Base-by-base conservation (phyloP, 495 filamentous ascomycete species). In the Xylaria telfairii region DNA sequence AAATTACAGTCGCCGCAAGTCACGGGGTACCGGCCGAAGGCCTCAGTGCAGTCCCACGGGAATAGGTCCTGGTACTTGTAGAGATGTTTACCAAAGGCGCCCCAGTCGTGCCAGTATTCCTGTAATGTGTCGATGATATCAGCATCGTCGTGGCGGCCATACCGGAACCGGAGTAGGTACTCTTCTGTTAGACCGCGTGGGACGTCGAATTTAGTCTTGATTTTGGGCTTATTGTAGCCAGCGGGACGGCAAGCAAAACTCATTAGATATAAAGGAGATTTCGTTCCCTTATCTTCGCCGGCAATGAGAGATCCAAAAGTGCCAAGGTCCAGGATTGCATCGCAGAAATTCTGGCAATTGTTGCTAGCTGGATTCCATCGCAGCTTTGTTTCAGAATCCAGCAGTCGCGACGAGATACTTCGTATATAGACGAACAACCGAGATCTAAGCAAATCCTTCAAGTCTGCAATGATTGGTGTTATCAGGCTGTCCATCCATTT, bases 331-430 rank as follows among this genome's bases (percentile, higher is more conserved):
- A 54, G 15, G 13, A 54, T 54, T 24, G 51, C 28, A 30, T 54
- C 51, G 26, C 51, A 54, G 51, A 54, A 54, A 30, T 54, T 54
- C 51, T 54, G 51, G 51, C 51, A 54, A 13, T 54, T 54, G 4
- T 54, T 54, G 51, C 51, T 54, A 7, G 51, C 51, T 54, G 51
- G 26, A 17, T 54, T 28, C 51, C 51, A 54, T 54, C 51, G 28
- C 51, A 54, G 30, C 26, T 13, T 54, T 5, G 51, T 54, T 30
- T 54, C 24, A 30, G 51, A 17, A 30, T 54, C 13, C 51, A 54
- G 26, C 19, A 54, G 51, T 30, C 26, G 51, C 51, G 24, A 54
- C 28, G 51, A 24, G 4, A 30, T 54, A 30, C 51, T 54, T 0
- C 17, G 2, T 54, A 54, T 28, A 19, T 54, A 54, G 51, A 54